A percentile compares a stretch with the other conserved stretches of the same genome.
These are phyloP conservation scores for Alisma plantagoaquatica DNA, from an alignment of 106 monocot species.

Conservation along the genomic window DNA sequence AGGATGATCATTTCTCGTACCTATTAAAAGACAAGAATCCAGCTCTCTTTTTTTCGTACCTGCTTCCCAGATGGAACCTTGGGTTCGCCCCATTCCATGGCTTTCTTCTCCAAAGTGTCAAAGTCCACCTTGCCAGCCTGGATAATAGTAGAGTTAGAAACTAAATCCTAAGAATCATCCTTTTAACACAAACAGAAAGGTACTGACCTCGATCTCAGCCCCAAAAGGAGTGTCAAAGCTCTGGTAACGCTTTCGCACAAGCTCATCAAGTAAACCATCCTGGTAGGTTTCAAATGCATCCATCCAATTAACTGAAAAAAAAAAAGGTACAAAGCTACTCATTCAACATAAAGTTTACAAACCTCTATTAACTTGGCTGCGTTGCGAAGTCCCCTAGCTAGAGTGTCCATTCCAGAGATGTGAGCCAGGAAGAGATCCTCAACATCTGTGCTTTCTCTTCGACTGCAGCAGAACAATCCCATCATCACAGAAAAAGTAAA, in stretches of 20 bases:
- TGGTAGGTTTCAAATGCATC: too few species aligned
- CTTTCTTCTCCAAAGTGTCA: slow-evolving; percentile 85
- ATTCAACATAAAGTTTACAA: not conserved
- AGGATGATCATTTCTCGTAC: not conserved
- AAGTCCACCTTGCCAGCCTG: slow-evolving; percentile 93
- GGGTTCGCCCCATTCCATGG: slow-evolving; percentile 81
- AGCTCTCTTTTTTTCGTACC: slow-evolving; percentile 25
- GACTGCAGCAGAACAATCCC: slow-evolving; percentile 24
- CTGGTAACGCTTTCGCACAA: slow-evolving; percentile 64
- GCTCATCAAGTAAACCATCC: slow-evolving; percentile 81
- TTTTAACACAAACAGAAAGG: not conserved
- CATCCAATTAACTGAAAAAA: not conserved
- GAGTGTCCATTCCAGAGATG: slow-evolving; percentile 93
- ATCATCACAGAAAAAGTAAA: not conserved
- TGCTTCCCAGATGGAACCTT: slow-evolving; percentile 84
- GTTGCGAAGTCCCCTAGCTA: slow-evolving; percentile 97
- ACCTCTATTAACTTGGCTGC: slow-evolving; percentile 83
- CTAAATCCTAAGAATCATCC: not conserved
- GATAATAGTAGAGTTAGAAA: not conserved
- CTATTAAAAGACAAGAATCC: not conserved
- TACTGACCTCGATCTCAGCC: slow-evolving; percentile 64
- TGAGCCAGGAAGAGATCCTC: slow-evolving; percentile 94
- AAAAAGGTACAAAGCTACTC: not conserved
- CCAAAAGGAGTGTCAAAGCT: slow-evolving; percentile 83
- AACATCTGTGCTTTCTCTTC: slow-evolving; percentile 96